phyloP scores from a whole-genome alignment of 371 early-diverging fungal species.

The Mucor lusitanicus region DNA sequence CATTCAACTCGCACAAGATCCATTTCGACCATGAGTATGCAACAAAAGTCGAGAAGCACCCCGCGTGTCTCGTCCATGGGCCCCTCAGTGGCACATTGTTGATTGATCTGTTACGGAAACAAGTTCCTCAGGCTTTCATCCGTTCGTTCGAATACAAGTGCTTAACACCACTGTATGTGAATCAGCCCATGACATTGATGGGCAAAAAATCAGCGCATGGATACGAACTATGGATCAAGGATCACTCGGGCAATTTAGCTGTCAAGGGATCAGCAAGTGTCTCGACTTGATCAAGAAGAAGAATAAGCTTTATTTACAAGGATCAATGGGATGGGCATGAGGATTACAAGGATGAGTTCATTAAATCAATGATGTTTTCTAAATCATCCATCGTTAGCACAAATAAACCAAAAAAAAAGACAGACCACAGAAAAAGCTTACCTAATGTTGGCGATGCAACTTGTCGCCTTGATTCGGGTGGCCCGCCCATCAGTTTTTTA shows the following conservation, averaged over 20 bases:
- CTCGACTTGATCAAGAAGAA: not conserved
- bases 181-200: constrained; percentile 53
- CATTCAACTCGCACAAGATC: constrained; percentile 84
- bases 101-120: constrained; percentile 55
- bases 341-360: not conserved
- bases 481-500: not conserved
- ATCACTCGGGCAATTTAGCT: constrained; percentile 65
- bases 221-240: constrained; percentile 75
- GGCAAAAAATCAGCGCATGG: constrained; percentile 39
- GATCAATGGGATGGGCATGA: not conserved
- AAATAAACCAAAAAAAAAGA: not conserved
- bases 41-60: constrained; percentile 71
- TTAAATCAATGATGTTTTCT: constrained; percentile 11
- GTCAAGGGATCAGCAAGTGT: constrained; percentile 66
- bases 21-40: constrained; percentile 80
- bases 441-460: constrained; percentile 6
- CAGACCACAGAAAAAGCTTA: not conserved
- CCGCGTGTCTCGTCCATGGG: constrained; percentile 80
- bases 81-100: constrained; percentile 80
- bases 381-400: not conserved
- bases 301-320: not conserved
- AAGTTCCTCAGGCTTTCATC: constrained; percentile 26
- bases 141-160: constrained; percentile 69
- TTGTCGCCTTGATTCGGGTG: constrained; percentile 6
- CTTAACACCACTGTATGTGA: constrained; percentile 65